Conservation (phyloP, 2,329 filamentous ascomycete genomes). For the Colletotrichum incanum region DNA sequence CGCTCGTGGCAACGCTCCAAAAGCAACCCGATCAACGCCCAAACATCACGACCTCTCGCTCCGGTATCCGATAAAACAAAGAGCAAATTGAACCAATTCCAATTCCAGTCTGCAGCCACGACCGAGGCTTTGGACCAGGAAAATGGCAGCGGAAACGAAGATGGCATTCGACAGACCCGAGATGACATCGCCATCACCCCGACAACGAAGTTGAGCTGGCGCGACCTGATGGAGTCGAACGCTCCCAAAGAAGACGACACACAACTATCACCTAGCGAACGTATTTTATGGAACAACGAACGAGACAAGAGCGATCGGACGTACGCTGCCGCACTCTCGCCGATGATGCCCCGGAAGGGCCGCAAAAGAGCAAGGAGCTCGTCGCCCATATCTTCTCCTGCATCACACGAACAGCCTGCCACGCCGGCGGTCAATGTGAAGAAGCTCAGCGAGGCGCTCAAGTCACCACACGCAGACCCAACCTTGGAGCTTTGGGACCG, state of each 20-base stretch:
- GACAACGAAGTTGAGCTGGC: constrained; percentile 63
- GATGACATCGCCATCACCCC: constrained; percentile 43
- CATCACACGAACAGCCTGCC: constrained; percentile 58
- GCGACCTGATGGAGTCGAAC: constrained; percentile 68
- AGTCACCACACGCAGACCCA: constrained; percentile 80
- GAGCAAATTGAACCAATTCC: constrained; percentile 72
- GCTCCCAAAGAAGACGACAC: constrained; percentile 61
- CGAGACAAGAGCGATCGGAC: constrained; percentile 61
- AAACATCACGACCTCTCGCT: constrained; percentile 58
- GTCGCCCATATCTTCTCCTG: constrained; percentile 80
- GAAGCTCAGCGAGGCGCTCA: constrained; percentile 71
- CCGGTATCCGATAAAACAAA: constrained; percentile 73
- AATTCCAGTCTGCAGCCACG: constrained; percentile 62
- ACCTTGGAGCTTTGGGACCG: constrained; percentile 84
- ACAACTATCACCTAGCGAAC: constrained; percentile 72
- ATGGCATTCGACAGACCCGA: constrained; percentile 9
- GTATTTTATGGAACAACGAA: constrained; percentile 73
- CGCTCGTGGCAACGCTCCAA: constrained; percentile 69
- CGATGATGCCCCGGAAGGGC: constrained; percentile 65
- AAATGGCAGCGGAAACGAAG: constrained; percentile 42
- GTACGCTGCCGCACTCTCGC: constrained; percentile 61
- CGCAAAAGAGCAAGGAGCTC: constrained; percentile 82
- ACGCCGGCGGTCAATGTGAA: constrained; percentile 70
- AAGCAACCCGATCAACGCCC: constrained; percentile 62
- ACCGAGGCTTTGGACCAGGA: constrained; percentile 46